Conservation (phyloP, 345 rosid species). For the Eucalyptus cloeziana region DNA sequence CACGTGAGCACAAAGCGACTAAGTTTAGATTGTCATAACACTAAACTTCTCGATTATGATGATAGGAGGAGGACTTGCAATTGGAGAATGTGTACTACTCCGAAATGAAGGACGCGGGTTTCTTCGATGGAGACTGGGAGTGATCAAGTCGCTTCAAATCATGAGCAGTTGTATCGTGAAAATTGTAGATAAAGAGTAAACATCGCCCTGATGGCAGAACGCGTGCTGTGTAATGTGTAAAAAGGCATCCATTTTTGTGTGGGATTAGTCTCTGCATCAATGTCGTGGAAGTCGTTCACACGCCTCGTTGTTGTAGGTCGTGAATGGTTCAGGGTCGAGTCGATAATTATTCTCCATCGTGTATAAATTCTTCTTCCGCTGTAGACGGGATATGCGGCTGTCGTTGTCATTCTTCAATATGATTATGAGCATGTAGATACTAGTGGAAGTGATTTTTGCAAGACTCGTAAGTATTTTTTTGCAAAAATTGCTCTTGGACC, state of each 20-base stretch:
- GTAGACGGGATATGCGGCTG: not conserved
- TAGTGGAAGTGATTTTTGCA: not conserved
- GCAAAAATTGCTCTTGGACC: not conserved
- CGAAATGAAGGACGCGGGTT: conserved; percentile 95
- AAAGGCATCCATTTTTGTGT: not conserved
- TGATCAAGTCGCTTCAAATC: not conserved
- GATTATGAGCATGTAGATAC: not conserved
- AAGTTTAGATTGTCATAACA: not conserved
- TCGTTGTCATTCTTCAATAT: not conserved
- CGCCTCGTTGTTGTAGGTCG: not conserved
- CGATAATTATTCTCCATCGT: not conserved
- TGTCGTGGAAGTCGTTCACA: not conserved
- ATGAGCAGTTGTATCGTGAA: not conserved
- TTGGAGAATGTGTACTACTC: conserved; percentile 85
- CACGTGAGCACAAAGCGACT: not conserved
- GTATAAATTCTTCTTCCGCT: not conserved
- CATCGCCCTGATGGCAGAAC: not conserved
- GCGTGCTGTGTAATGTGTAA: not conserved
- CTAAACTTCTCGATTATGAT: not conserved
- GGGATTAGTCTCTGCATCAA: not conserved
- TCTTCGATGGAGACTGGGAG: conserved; percentile 85
- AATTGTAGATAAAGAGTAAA: not conserved
- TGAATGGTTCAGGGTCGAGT: not conserved
- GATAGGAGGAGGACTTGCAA: conserved; percentile 74
- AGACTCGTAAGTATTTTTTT: not conserved